Percentiles rank a stretch among this genome's conserved stretches.
phyloP scores from a whole-genome alignment of 2,329 filamentous ascomycete genomes.

The Aotearoamyces nothofagi region DNA sequence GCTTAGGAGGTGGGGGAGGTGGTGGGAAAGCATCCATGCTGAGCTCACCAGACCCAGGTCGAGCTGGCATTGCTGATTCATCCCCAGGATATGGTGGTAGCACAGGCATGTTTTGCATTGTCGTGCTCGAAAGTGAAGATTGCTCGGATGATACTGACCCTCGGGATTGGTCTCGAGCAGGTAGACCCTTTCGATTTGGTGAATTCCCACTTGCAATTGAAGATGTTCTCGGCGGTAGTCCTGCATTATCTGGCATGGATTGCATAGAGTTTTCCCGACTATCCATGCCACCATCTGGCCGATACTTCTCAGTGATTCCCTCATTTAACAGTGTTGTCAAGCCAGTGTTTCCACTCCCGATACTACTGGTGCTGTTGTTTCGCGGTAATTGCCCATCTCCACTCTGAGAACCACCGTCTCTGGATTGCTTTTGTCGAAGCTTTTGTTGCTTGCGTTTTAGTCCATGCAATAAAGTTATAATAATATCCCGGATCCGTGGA shows the following conservation, averaged over 20 bases:
- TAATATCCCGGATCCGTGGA: conserved; percentile 91
- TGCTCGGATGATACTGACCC: conserved; percentile 38
- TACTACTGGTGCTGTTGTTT: conserved; percentile 42
- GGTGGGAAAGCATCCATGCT: conserved; percentile 49
- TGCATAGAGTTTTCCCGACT: conserved; percentile 7
- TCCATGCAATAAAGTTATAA: conserved; percentile 91
- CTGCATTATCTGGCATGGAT: conserved; percentile 19
- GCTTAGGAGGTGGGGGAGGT: conserved; percentile 66
- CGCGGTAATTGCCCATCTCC: conserved; percentile 13
- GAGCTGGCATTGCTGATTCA: conserved; percentile 32
- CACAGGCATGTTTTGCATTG: conserved; percentile 62
- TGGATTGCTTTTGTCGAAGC: conserved; percentile 47
- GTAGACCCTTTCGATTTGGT: conserved; percentile 9
- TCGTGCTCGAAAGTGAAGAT: conserved; percentile 57
- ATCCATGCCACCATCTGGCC: conserved; percentile 8
- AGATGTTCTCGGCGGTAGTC: conserved; percentile 31
- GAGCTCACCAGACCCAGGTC: conserved; percentile 28
- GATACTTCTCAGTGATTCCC: conserved; percentile 21
- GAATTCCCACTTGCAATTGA: conserved; percentile 10
- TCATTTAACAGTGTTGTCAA: conserved; percentile 45
- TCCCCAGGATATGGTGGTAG: conserved; percentile 57
- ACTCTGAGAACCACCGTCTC: conserved; percentile 23
- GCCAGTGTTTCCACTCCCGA: conserved; percentile 39
- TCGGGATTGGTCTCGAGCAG: conserved; percentile 34
- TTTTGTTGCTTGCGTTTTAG: conserved; percentile 95